phyloP scores from a whole-genome alignment of 1,284 basidiomycete genomes.

The Ceratobasidium sp. region DNA sequence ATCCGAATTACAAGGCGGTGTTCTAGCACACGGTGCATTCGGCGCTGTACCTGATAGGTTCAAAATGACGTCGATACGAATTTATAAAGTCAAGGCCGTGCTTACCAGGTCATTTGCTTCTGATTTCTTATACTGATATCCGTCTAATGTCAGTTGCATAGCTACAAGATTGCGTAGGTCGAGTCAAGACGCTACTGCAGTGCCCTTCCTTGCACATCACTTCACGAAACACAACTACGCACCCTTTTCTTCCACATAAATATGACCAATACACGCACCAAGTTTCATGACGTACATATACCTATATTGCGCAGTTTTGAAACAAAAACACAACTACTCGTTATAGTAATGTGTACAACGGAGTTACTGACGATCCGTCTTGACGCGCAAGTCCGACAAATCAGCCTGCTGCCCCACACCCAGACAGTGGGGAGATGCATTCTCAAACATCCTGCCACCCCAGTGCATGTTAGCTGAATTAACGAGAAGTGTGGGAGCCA shows the following conservation, averaged over 20 bases:
- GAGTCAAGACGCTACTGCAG: background rate
- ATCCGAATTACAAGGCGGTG: background rate
- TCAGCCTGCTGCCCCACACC: conserved; percentile 52
- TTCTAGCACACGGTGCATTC: background rate
- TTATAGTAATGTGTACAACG: conserved; percentile 12
- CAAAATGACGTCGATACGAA: no score
- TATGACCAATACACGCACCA: background rate
- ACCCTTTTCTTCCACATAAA: background rate
- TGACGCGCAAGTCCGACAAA: conserved; percentile 52
- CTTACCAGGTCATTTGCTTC: no score
- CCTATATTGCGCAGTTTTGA: background rate
- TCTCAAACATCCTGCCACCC: conserved; percentile 51
- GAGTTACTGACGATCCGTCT: conserved; percentile 45
- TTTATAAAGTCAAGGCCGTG: no score
- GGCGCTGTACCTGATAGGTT: no score
- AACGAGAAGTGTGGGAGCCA: conserved; percentile 32
- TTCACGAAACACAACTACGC: background rate
- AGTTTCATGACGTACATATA: background rate
- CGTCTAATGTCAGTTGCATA: background rate
- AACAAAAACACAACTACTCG: background rate
- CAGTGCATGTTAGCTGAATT: background rate
- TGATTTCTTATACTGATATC: background rate
- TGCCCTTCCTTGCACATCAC: background rate
- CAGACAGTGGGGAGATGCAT: conserved; percentile 51
- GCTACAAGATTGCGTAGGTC: background rate